Percentiles rank a stretch among this genome's conserved stretches.
Conservation (phyloP, 1,284 basidiomycete genomes). For the Earliella scabrosa region DNA sequence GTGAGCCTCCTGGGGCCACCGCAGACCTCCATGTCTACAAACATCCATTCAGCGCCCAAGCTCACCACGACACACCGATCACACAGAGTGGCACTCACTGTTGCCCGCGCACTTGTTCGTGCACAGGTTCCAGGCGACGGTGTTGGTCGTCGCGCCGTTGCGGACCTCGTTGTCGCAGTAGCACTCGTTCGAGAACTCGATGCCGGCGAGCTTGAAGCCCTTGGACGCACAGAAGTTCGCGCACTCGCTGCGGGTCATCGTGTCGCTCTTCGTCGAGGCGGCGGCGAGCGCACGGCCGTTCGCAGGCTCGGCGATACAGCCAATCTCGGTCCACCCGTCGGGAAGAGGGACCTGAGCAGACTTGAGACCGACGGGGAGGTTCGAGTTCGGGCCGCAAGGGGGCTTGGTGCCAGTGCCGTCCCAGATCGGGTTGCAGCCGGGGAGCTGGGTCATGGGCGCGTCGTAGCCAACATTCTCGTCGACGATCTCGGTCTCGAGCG, state of each 20-base stretch:
- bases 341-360: constrained; percentile 24
- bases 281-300: constrained; percentile 33
- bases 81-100: constrained; percentile 19
- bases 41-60: background rate
- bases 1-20: constrained; percentile 32
- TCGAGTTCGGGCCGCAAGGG: constrained; percentile 14
- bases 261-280: constrained; percentile 24
- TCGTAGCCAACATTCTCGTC: constrained; percentile 31
- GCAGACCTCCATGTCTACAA: constrained; percentile 27
- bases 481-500: constrained; percentile 27
- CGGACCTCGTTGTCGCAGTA: constrained; percentile 34
- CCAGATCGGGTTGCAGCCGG: constrained; percentile 36
- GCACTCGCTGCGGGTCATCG: constrained; percentile 31
- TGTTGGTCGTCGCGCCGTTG: constrained; percentile 30
- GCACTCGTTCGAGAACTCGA: constrained; percentile 34
- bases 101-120: constrained; percentile 31
- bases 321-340: constrained; percentile 30
- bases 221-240: constrained; percentile 31
- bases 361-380: constrained; percentile 19
- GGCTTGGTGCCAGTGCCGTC: constrained; percentile 25
- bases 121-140: constrained; percentile 30
- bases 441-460: constrained; percentile 27
- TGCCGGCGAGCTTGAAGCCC: constrained; percentile 31
- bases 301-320: constrained; percentile 34
- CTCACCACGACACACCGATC: background rate